Evolutionary conservation across 2,329 filamentous ascomycete genomes (phyloP), one percentile per base, ranked within the genome.

Genomic region (Kalmusia sp.): DNA sequence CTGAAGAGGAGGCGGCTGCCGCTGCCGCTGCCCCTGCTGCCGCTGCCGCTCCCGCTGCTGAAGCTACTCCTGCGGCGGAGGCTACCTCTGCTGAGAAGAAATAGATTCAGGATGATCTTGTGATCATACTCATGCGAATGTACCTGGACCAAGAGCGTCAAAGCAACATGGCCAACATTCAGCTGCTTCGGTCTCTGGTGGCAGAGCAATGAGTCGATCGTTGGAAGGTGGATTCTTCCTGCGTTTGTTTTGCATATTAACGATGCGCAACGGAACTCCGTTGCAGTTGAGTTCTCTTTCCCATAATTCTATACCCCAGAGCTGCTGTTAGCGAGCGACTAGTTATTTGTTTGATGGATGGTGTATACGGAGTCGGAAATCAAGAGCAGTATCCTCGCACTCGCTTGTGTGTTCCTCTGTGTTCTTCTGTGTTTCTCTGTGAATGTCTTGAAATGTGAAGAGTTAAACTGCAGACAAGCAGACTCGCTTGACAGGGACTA

Each of bases 61-160:
- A n/a, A n/a, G 46, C 60, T 12, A 57, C 65, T 33, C 51, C 60
- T 19, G 54, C 54, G 15, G 25, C 62, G 19, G 38, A 50, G 5
- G 37, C 61, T 17, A 43, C 52, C 25, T 55, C 59, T 38, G 50
- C 53, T 15, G 54, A 63, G 44, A 58, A 61, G 53, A 67, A 68
- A 49, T 67, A 63, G 50, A 19, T n/a, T 25, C n/a, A 19, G 19
- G 25, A 39, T 33, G 22, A 21, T 15, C 7, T 41, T 17, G 6
- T 14, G 28, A 30, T 39, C 21, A 2, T 33, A 11, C 8, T 17
- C 14, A n/a, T 14, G 14, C 25, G n/a, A n/a, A n/a, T n/a, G n/a
- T n/a, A n/a, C n/a, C n/a, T n/a, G n/a, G n/a, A n/a, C n/a, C n/a
- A n/a, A n/a, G n/a, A n/a, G n/a, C n/a, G n/a, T n/a, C n/a, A n/a